Percentiles rank a stretch among this genome's conserved stretches.
Evolutionary conservation across 1,139 yeast species (phyloP).

Genomic region (Yamadazyma jaroonii): DNA sequence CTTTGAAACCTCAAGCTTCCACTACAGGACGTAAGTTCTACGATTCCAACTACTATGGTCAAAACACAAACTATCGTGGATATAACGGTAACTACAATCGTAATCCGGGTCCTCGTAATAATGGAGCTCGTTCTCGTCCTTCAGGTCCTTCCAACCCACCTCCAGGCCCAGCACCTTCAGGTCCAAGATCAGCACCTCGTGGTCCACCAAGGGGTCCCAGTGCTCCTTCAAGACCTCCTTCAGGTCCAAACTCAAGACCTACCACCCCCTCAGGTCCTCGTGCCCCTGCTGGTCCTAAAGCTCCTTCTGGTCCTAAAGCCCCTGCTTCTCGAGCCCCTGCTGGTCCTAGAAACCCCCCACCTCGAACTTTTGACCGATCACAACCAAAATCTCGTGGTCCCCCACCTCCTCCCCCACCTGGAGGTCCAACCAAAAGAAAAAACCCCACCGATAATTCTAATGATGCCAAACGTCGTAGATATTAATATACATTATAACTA

Average conservation of each 20-base stretch:
- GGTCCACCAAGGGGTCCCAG: too few species aligned
- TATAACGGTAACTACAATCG: neutral
- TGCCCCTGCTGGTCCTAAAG: too few species aligned
- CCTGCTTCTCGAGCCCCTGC: too few species aligned
- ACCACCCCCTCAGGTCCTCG: too few species aligned
- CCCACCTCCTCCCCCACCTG: conserved; percentile 18
- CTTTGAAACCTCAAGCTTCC: conserved; percentile 17
- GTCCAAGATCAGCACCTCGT: too few species aligned
- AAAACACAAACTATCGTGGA: neutral
- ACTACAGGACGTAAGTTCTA: neutral
- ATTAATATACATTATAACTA: conserved; percentile 3
- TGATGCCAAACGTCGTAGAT: conserved; percentile 31
- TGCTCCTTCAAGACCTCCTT: too few species aligned
- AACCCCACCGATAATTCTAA: neutral
- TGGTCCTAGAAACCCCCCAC: too few species aligned
- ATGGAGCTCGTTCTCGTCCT: neutral
- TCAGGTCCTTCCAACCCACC: neutral
- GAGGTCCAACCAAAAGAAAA: conserved; percentile 5
- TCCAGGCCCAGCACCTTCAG: too few species aligned
- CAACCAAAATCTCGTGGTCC: conserved; percentile 6
- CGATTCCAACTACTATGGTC: neutral
- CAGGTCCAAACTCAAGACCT: too few species aligned
- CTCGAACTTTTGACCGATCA: neutral
- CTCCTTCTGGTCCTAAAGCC: too few species aligned
- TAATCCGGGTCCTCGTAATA: neutral